Conservation (phyloP, 257 asterid genomes). For the Forsythia suspensa region DNA sequence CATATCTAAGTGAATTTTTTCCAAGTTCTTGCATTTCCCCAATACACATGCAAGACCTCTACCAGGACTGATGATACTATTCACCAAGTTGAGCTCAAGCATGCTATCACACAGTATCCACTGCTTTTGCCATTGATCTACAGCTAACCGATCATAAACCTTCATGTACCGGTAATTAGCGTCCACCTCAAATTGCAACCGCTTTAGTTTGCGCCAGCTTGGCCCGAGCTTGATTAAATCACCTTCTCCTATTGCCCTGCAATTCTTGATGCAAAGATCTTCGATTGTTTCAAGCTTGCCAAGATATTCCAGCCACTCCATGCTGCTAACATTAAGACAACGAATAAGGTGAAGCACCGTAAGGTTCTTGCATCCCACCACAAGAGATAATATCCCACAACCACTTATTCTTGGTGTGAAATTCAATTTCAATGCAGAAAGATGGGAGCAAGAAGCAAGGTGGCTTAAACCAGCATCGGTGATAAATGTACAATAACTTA, state of each 20-base stretch:
- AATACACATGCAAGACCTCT: slow-evolving; percentile 83
- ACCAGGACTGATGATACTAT: slow-evolving; percentile 74
- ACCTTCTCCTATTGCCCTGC: slow-evolving; percentile 83
- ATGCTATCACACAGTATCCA: slow-evolving; percentile 62
- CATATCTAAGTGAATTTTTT: slow-evolving; percentile 65
- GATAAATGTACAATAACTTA: slow-evolving; percentile 75
- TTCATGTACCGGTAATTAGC: slow-evolving; percentile 75
- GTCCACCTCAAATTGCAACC: slow-evolving; percentile 78
- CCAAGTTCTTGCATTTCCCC: slow-evolving; percentile 70
- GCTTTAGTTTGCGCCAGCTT: slow-evolving; percentile 58
- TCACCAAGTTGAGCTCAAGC: slow-evolving; percentile 71
- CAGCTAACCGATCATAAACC: slow-evolving; percentile 57
- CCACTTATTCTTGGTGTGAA: slow-evolving; percentile 81
- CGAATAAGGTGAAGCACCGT: slow-evolving; percentile 57
- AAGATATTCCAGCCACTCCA: slow-evolving; percentile 85
- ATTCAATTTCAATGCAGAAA: slow-evolving; percentile 57
- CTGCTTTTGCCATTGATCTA: slow-evolving; percentile 71
- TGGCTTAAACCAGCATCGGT: slow-evolving; percentile 71
- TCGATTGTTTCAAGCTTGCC: slow-evolving; percentile 69
- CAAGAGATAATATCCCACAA: slow-evolving; percentile 73
- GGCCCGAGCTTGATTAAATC: slow-evolving; percentile 70
- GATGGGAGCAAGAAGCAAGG: slow-evolving; percentile 64
- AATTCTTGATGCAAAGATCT: slow-evolving; percentile 76
- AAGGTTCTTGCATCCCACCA: slow-evolving; percentile 67
- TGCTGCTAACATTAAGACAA: slow-evolving; percentile 58